Evolutionary conservation across 352 stramenopile genomes (phyloP), one percentile per base, ranked within the genome.

Genomic region (Globisporangium echinulatum): DNA sequence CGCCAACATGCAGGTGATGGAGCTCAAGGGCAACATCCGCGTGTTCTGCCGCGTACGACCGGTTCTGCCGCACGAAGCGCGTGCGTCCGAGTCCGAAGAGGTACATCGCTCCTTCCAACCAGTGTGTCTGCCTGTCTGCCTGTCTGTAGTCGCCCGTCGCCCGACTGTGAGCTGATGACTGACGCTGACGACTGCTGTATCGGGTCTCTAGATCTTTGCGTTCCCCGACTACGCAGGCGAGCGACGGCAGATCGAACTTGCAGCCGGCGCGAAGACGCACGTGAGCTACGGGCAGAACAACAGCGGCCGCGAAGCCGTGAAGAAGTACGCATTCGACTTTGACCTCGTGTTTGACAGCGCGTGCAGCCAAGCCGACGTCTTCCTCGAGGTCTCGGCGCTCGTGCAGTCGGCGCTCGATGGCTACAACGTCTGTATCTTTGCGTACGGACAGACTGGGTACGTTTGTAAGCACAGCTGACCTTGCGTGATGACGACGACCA

Each of bases 401-500:
- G 88, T 98, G 6, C 94, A 98, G 64, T 97, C 87, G 55, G 91
- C 90, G 5, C 66, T 99, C 7, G 96, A 99, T 75, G 96, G 96
- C 44, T 98, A 94, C 73, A 96, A 98, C 64, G 93, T 98, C 19
- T 98, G 90, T 56, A 92, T 99, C 36, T 98, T 99, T 79, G 95
- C 96, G 1, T 95, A 95, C 39, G 83, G 85, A 0, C 85, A 95
- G 70, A 93, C 85, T 39, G 83, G 85, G 79, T 92, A 70, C 51
- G 68, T 49, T 40, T 15, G 6, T 39, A 9, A 38, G n/a, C 36
- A 46, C 19, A 13, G 62, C 0, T 6, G 19, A 13, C 40, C 40
- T 11, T 5, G 1, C 56, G 6, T 36, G 10, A 6, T 15, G 19
- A 15, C 36, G 50, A 44, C 7, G 19, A 15, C 15, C 42, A 17